Base-by-base conservation (phyloP, 2,329 filamentous ascomycete genomes). In the Emydomyces testavorans region DNA sequence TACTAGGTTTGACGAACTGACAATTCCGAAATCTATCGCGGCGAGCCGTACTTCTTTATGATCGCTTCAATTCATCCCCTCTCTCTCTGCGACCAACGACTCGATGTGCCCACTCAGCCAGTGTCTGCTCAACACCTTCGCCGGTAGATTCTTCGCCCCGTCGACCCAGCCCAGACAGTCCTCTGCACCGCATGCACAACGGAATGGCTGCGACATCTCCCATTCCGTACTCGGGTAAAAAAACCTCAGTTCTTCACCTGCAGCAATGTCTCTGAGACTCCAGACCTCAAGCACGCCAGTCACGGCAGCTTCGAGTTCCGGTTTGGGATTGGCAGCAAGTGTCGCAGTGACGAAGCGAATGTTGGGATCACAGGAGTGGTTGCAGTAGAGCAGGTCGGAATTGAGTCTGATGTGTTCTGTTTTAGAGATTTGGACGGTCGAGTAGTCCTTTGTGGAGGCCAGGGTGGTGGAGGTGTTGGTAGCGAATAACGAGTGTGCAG, bases 161-260 rank as follows among this genome's bases (percentile, higher is more conserved):
- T 66, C 63, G 53, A 86, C 83, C 53, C 63, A 70, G 13, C 80
- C 80, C 45, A 73, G 71, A 65, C 82, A 86, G 16, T 67, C 66
- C 15, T 48, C 41, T 3, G 70, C 71, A 52, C 72, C 71, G 60
- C 82, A 86, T 50, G 75, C 68, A 61, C 82, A 86, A 51, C 75
- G 66, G 60, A 86, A 86, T 3, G 79, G 73, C 68, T 85, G 82
- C 26, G 78, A 77, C 82, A 86, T 85, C 58, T 71, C 58, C 80
- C 80, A 86, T 65, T 86, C 82, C 1, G 81, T 85, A 46, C 79
- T 83, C 3, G 82, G 81, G 57, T 86, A 86, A 66, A 85, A 86
- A 68, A 85, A 86, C 60, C 66, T 65, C 37, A 71, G 51, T 45
- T 67, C 64, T 29, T 70, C 66, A 1, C 68, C 68, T 6, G 52